These are phyloP conservation scores for Cercospora nicotianae DNA, from an alignment of 2,329 filamentous ascomycete genomes.

Conservation along the genomic window DNA sequence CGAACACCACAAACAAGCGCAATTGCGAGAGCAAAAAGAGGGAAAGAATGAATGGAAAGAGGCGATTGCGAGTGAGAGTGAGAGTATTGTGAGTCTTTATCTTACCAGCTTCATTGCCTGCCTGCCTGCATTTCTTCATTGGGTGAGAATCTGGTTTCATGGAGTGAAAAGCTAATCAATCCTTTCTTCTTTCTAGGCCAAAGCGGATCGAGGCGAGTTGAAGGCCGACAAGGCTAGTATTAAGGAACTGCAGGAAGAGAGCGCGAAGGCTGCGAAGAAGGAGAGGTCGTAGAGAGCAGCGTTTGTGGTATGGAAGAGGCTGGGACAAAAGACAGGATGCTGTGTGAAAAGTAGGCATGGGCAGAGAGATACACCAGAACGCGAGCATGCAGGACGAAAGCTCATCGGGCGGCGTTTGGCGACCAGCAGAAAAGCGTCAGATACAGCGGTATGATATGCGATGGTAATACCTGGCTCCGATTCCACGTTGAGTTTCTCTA, in stretches of 20 bases:
- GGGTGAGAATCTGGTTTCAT: too few relatives aligned
- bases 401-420: background rate
- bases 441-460: background rate
- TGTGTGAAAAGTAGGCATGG: background rate
- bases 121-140: too few relatives aligned
- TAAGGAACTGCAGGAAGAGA: constrained; percentile 39
- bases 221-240: constrained; percentile 35
- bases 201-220: constrained; percentile 41
- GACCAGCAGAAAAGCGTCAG: constrained; percentile 3
- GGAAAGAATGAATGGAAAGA: constrained; percentile 75
- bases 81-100: constrained; percentile 75
- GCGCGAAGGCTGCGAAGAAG: constrained; percentile 36
- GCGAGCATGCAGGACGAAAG: background rate
- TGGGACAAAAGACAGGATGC: background rate
- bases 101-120: too few relatives aligned
- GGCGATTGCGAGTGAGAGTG: constrained; percentile 74
- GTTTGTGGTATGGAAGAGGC: too few relatives aligned
- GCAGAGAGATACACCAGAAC: background rate
- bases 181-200: too few relatives aligned
- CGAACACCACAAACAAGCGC: constrained; percentile 63
- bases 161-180: too few relatives aligned
- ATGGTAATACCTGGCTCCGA: background rate
- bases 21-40: constrained; percentile 50
- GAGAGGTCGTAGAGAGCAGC: constrained; percentile 20
- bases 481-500: background rate